Conservation (phyloP, 495 filamentous ascomycete genomes). For the Aspergillus kassunensis region DNA sequence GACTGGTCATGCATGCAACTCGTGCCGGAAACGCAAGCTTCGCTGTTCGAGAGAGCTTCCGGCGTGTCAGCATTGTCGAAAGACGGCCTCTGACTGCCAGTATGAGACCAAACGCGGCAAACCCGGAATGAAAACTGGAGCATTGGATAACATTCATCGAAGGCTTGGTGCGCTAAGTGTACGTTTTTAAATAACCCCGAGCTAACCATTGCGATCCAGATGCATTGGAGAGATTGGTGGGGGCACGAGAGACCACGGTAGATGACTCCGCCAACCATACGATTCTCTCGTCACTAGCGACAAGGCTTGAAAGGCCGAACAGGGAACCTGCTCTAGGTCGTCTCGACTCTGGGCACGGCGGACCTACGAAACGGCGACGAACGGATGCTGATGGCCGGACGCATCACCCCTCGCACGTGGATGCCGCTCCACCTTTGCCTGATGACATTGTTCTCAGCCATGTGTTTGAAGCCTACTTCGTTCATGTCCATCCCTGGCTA, state of each 20-base stretch:
- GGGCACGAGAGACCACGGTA: too few relatives aligned
- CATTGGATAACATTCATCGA: not conserved
- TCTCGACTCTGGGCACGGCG: too few relatives aligned
- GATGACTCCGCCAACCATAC: too few relatives aligned
- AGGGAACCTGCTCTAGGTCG: too few relatives aligned
- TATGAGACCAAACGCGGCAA: conserved; percentile 2
- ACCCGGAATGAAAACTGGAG: not conserved
- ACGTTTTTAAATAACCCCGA: too few relatives aligned
- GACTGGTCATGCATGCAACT: too few relatives aligned
- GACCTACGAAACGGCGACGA: too few relatives aligned
- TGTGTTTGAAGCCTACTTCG: conserved; percentile 20
- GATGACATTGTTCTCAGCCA: not conserved
- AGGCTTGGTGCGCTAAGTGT: not conserved
- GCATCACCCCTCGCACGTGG: not conserved
- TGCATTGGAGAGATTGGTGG: too few relatives aligned
- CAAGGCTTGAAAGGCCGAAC: too few relatives aligned
- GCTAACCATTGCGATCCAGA: too few relatives aligned
- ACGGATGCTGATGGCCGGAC: too few relatives aligned
- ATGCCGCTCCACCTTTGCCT: not conserved
- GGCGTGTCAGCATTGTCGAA: conserved; percentile 1
- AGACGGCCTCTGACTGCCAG: not conserved
- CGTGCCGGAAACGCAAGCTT: not conserved
- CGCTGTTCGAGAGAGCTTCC: not conserved
- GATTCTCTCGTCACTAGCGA: too few relatives aligned
- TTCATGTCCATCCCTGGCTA: conserved; percentile 34